Conservation (phyloP, 148 eudicot species). For the Rhododendron ovatum region DNA sequence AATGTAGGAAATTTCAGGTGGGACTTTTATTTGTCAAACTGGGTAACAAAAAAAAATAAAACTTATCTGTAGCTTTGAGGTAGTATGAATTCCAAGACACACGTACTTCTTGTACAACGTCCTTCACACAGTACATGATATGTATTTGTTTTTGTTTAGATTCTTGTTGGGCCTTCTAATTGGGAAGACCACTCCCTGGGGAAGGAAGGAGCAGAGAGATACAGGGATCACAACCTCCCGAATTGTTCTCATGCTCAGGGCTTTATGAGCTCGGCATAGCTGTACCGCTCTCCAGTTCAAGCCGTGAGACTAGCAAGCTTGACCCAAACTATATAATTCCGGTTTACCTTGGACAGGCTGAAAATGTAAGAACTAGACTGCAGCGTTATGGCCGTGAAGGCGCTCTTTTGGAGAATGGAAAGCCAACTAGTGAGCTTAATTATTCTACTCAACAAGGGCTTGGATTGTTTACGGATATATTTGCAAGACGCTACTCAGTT, state of each 20-base stretch:
- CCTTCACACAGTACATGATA: too few relatives aligned
- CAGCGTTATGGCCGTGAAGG: conserved; percentile 81
- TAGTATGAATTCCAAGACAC: too few relatives aligned
- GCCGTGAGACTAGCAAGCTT: conserved; percentile 38
- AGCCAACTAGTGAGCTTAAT: conserved; percentile 16
- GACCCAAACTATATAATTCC: conserved; percentile 44
- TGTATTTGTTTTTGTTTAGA: too few relatives aligned
- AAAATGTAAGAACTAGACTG: conserved; percentile 71
- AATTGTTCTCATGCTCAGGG: conserved; percentile 48
- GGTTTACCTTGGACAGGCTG: conserved; percentile 86
- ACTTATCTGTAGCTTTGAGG: too few relatives aligned
- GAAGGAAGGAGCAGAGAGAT: too few relatives aligned
- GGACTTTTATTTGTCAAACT: too few relatives aligned
- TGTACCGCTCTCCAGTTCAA: conserved; percentile 23
- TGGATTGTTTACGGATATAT: conserved; percentile 51
- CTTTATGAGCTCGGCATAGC: conserved; percentile 77
- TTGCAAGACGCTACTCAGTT: conserved; percentile 55
- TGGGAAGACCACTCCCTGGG: too few relatives aligned
- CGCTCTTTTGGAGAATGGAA: conserved; percentile 65
- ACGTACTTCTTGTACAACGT: too few relatives aligned
- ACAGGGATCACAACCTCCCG: too few relatives aligned
- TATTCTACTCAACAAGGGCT: conserved; percentile 18
- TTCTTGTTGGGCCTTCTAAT: too few relatives aligned
- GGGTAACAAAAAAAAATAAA: too few relatives aligned
- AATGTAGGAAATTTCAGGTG: too few relatives aligned